phyloP scores from a whole-genome alignment of 495 filamentous ascomycete genomes.

The Neurospora tetraspora region DNA sequence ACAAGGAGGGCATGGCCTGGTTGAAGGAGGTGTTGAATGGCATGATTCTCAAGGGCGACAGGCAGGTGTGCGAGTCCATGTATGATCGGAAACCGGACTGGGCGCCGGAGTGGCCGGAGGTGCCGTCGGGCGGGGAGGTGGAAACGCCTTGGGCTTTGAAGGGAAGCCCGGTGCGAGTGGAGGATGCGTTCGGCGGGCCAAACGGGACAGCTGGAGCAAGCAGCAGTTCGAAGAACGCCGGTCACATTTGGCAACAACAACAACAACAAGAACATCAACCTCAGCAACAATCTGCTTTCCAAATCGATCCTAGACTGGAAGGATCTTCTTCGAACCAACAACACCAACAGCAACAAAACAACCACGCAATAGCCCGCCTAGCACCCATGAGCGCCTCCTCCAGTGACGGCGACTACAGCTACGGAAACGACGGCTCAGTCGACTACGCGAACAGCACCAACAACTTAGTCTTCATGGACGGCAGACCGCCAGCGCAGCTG shows the following conservation, averaged over 20 bases:
- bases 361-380: not conserved
- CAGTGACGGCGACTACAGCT: not conserved
- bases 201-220: not conserved
- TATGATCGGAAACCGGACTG: slow-evolving; percentile 9
- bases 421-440: not conserved
- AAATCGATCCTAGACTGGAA: not conserved
- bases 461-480: not conserved
- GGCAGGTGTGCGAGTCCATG: slow-evolving; percentile 9
- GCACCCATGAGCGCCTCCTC: not conserved
- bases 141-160: not conserved
- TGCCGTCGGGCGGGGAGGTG: not conserved
- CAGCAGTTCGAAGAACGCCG: not conserved
- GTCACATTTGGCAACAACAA: not conserved
- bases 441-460: not conserved
- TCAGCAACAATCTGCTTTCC: not conserved
- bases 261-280: not conserved
- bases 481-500: not conserved
- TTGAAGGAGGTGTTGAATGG: slow-evolving; percentile 6
- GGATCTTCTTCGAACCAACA: not conserved
- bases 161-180: not conserved
- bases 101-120: slow-evolving; percentile 2
- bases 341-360: not conserved
- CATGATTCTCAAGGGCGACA: slow-evolving; percentile 9
- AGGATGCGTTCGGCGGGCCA: not conserved
- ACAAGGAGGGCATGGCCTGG: slow-evolving; percentile 6